phyloP scores from a whole-genome alignment of 2,329 filamentous ascomycete genomes.

The Stagonosporopsis chrysanthemi region DNA sequence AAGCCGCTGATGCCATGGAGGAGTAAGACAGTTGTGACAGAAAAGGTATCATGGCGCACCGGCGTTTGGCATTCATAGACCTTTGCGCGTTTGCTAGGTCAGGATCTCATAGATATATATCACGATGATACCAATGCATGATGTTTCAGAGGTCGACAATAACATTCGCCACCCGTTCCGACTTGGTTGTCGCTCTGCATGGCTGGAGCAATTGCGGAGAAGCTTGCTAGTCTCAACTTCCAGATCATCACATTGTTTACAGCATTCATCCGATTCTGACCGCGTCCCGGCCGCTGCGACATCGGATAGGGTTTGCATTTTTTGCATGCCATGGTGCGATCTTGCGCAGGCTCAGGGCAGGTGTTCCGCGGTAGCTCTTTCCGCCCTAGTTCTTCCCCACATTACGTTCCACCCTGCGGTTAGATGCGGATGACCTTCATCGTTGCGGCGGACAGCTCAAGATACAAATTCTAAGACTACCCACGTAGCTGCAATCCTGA shows the following conservation, averaged over 20 bases:
- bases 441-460: conserved; percentile 23
- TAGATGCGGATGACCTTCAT: conserved; percentile 34
- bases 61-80: conserved; percentile 17
- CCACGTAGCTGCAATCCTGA: not conserved
- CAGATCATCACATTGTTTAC: not conserved
- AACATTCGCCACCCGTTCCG: not conserved
- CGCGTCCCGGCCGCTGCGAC: conserved; percentile 25
- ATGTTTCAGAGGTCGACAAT: conserved; percentile 7
- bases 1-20: conserved; percentile 48
- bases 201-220: conserved; percentile 3
- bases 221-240: not conserved
- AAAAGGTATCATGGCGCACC: conserved; percentile 16
- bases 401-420: conserved; percentile 32
- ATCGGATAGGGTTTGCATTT: conserved; percentile 23
- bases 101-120: conserved; percentile 21
- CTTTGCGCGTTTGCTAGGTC: conserved; percentile 18
- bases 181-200: not conserved
- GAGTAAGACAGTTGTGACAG: conserved; percentile 18
- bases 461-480: conserved; percentile 33
- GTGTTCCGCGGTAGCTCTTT: conserved; percentile 6
- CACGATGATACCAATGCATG: conserved; percentile 26
- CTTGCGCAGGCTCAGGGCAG: conserved; percentile 14
- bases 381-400: conserved; percentile 11
- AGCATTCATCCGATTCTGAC: conserved; percentile 29
- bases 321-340: conserved; percentile 8